Conservation (phyloP, 305 asterid species). For the Rubia balearica region DNA sequence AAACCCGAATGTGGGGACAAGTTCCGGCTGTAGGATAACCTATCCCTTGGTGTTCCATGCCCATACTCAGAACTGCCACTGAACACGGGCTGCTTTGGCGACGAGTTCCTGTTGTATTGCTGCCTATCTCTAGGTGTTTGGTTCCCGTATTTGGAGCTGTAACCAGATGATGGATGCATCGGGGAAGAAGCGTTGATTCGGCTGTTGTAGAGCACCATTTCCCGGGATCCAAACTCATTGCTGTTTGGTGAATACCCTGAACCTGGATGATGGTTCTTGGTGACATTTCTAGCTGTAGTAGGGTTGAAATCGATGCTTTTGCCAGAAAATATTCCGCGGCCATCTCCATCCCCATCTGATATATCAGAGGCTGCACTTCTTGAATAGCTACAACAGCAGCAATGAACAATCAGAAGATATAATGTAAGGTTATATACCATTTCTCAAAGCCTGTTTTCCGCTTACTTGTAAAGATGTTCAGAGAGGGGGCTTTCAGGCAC, state of each 20-base stretch:
- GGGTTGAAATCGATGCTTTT: conserved; percentile 10
- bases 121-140: background rate
- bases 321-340: conserved; percentile 10
- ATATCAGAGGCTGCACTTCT: conserved; percentile 17
- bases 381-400: conserved; percentile 18
- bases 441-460: background rate
- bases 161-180: background rate
- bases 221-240: background rate
- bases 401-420: background rate
- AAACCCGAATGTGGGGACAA: background rate
- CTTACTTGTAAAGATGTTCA: conserved; percentile 22
- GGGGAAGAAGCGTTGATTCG: background rate
- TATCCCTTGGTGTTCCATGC: conserved; percentile 5
- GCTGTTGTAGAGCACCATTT: conserved; percentile 14
- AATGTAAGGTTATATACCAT: background rate
- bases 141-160: too few species aligned
- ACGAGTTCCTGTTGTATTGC: conserved; percentile 9
- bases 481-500: conserved; percentile 13
- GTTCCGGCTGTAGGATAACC: conserved; percentile 13
- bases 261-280: conserved; percentile 8
- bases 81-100: conserved; percentile 1
- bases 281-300: conserved; percentile 9
- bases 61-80: conserved; percentile 2
- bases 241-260: background rate
- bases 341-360: conserved; percentile 16